Evolutionary conservation across 495 filamentous ascomycete genomes (phyloP).

Genomic region (Podospora bellae-mahoneyi): DNA sequence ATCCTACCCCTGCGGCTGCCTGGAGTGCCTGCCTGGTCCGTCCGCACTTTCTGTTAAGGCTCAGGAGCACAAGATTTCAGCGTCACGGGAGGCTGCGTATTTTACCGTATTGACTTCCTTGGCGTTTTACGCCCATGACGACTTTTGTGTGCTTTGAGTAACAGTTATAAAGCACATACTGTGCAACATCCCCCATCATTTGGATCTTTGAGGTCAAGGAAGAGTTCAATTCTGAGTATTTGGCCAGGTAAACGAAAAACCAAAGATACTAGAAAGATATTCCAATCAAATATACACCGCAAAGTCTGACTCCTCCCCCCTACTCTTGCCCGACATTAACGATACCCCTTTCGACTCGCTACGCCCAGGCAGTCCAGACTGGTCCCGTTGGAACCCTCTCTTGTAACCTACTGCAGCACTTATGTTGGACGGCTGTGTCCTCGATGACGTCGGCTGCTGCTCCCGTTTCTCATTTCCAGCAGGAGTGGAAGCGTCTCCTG

Average conservation of each 20-base stretch:
- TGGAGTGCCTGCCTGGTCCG: background rate
- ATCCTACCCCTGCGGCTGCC: background rate
- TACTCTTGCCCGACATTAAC: constrained; percentile 9
- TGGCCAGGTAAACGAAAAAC: background rate
- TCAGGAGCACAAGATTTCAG: background rate
- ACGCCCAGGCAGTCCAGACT: constrained; percentile 2
- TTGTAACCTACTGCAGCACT: background rate
- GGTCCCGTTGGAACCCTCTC: constrained; percentile 5
- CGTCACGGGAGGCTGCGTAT: background rate
- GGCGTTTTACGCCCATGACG: background rate
- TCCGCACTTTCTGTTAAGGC: background rate
- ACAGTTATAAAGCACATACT: too few relatives aligned
- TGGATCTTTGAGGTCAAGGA: background rate
- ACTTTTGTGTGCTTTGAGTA: too few relatives aligned
- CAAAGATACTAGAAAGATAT: background rate
- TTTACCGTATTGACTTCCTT: background rate
- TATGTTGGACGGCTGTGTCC: background rate
- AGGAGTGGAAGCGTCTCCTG: background rate
- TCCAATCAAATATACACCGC: constrained; percentile 24
- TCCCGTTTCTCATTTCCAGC: background rate
- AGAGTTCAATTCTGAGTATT: background rate
- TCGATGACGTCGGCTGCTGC: background rate
- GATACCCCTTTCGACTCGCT: constrained; percentile 16
- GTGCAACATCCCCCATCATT: too few relatives aligned
- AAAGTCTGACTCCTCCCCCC: constrained; percentile 24